These are phyloP conservation scores for Thamnidium elegans DNA, from an alignment of 192 early-diverging fungal species.

Conservation along the genomic window DNA sequence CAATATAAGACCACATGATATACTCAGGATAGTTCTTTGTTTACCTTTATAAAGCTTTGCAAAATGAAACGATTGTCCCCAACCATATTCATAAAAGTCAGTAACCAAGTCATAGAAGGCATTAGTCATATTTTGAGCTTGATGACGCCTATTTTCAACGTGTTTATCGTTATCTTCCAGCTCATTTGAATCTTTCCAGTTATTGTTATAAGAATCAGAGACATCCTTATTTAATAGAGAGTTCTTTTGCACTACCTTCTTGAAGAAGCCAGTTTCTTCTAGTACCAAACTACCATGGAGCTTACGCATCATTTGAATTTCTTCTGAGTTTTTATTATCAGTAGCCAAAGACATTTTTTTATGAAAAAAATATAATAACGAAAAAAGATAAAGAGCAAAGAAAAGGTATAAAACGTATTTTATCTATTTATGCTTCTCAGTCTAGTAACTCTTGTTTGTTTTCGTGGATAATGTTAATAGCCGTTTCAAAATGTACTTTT, in stretches of 20 bases:
- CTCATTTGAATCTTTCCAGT: constrained; percentile 41
- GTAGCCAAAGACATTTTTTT: constrained; percentile 23
- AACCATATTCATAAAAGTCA: constrained; percentile 52
- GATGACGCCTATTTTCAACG: constrained; percentile 31
- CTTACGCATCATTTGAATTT: constrained; percentile 28
- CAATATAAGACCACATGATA: not conserved
- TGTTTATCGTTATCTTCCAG: constrained; percentile 34
- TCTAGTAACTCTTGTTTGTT: no score
- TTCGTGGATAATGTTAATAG: not conserved
- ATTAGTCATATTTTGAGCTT: constrained; percentile 44
- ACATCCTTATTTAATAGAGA: constrained; percentile 23
- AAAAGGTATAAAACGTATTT: not conserved
- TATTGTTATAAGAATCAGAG: constrained; percentile 34
- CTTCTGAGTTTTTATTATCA: constrained; percentile 20
- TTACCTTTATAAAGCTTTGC: constrained; percentile 64
- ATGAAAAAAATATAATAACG: not conserved
- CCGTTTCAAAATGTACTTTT: not conserved
- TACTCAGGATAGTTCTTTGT: not conserved
- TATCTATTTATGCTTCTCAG: no score
- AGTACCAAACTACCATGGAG: constrained; percentile 39
- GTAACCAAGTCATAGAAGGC: constrained; percentile 46
- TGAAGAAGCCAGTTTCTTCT: constrained; percentile 33
- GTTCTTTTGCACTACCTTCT: constrained; percentile 38
- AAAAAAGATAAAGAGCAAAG: not conserved
- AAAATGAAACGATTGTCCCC: constrained; percentile 91